Percentiles rank a stretch among this genome's conserved stretches.
Evolutionary conservation across 805 yeast genomes (phyloP).

Genomic region (Teunomyces cretensis): DNA sequence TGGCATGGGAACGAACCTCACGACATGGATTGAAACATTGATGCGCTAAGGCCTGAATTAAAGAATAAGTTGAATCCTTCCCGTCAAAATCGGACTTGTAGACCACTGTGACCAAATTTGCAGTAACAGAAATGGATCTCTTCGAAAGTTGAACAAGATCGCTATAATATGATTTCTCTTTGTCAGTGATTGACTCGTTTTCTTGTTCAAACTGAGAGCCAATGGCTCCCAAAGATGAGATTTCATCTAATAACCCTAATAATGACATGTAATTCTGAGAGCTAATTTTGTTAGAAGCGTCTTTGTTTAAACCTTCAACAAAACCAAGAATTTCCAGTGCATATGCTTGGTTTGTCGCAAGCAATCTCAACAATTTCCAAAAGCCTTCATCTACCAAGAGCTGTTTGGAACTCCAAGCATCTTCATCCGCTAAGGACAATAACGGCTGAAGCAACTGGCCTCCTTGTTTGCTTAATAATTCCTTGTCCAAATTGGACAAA

Average conservation of each 20-base stretch:
- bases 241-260: slow-evolving; percentile 72
- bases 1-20: slow-evolving; percentile 67
- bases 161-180: slow-evolving; percentile 1
- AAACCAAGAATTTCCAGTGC: slow-evolving; percentile 48
- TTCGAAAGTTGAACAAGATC: slow-evolving; percentile 54
- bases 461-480: slow-evolving; percentile 46
- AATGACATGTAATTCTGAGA: slow-evolving; percentile 60
- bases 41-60: slow-evolving; percentile 80
- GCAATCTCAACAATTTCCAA: slow-evolving; percentile 54
- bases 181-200: slow-evolving; percentile 8
- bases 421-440: slow-evolving; percentile 46
- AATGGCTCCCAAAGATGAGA: slow-evolving; percentile 77
- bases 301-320: slow-evolving; percentile 40
- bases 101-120: slow-evolving; percentile 44
- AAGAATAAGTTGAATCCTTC: slow-evolving; percentile 50
- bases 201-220: slow-evolving; percentile 76
- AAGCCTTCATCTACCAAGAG: slow-evolving; percentile 40
- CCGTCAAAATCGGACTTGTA: slow-evolving; percentile 32
- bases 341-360: slow-evolving; percentile 46
- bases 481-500: slow-evolving; percentile 34
- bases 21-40: slow-evolving; percentile 89
- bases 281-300: slow-evolving; percentile 36
- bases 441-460: slow-evolving; percentile 46
- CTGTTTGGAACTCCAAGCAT: slow-evolving; percentile 41
- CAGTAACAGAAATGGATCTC: slow-evolving; percentile 61